Evolutionary conservation across 495 filamentous ascomycete genomes (phyloP), one percentile per base, ranked within the genome.

Genomic region (Podospora pseudopauciseta): DNA sequence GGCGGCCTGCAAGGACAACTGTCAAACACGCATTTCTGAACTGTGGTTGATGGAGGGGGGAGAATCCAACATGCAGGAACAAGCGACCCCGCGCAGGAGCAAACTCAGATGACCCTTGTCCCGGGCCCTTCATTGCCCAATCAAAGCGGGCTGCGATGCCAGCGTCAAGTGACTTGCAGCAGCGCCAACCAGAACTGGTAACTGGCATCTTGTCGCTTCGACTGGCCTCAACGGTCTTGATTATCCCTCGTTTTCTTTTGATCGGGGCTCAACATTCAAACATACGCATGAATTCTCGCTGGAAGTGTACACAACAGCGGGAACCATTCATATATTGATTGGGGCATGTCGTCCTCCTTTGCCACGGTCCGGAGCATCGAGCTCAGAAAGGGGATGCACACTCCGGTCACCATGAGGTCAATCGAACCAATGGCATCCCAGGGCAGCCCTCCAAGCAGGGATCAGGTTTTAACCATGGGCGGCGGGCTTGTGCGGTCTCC

Each of bases 381-480:
- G 39, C 9, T 11, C 39, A 49, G 39, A 49, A 49, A 13, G 39
- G 39, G 15, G 39, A 49, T 13, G 39, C 39, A 49, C 39, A 16
- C 39, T 49, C 39, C 39, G 65, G 65, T 62, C 63, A 39, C 13
- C 7, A 4, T 27, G 53, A 58, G 56, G 44, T 65, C 32, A 27
- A 66, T 18, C 27, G 26, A 61, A 65, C 71, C 71, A 73, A 73
- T 64, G 68, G 69, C n/a, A 64, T 4, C 20, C 0, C n/a, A 55
- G 58, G 60, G 49, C 49, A 62, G 26, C 66, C 64, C 66, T 55
- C 53, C 39, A 6, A 49, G 30, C 39, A 49, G 39, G 39, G n/a
- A 20, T 26, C 67, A 68, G 39, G 67, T 64, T 19, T 63, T 49
- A 20, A 56, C 54, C 54, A 4, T 20, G 19, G 54, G 19, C 54